Conservation (phyloP, 306 rosid species). For the Vicia villosa region DNA sequence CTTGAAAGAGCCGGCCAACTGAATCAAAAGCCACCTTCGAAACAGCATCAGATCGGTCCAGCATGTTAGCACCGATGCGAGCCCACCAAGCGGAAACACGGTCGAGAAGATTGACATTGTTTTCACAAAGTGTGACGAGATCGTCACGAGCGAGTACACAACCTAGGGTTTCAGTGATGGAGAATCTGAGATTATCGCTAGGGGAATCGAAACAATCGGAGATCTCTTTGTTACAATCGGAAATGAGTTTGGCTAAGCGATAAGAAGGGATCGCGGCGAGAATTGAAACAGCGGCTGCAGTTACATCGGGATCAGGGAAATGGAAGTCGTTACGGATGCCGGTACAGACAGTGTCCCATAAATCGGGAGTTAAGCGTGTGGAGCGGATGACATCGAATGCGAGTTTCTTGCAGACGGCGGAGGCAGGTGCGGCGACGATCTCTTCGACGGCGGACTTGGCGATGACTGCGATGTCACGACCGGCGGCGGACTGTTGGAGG, state of each 20-base stretch:
- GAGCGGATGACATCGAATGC: conserved; percentile 96
- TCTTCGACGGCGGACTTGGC: conserved; percentile 96
- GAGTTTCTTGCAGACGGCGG: conserved; percentile 91
- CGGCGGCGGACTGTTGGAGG: conserved; percentile 99
- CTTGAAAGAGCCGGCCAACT: conserved; percentile 88
- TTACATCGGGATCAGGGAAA: conserved; percentile 95
- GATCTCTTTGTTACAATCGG: conserved; percentile 83
- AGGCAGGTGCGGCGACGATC: conserved; percentile 95
- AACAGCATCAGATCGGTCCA: conserved; percentile 81
- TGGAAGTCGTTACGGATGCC: conserved; percentile 86
- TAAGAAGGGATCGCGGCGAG: conserved; percentile 94
- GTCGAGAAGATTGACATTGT: conserved; percentile 78
- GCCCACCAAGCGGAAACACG: conserved; percentile 90
- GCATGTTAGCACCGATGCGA: conserved; percentile 84
- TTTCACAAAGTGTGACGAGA: conserved; percentile 90
- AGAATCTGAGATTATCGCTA: conserved; percentile 78
- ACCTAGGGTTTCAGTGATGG: conserved; percentile 90
- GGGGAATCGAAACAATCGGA: conserved; percentile 75
- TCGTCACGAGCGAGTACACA: conserved; percentile 95
- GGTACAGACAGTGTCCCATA: conserved; percentile 87
- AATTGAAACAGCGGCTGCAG: conserved; percentile 90
- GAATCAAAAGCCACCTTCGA: conserved; percentile 95
- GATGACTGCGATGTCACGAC: conserved; percentile 84
- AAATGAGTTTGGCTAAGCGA: conserved; percentile 69
- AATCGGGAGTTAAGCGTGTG: conserved; percentile 91